Evolutionary conservation across 2,329 filamentous ascomycete genomes (phyloP), one percentile per base, ranked within the genome.

Genomic region (Fusarium paranaense): DNA sequence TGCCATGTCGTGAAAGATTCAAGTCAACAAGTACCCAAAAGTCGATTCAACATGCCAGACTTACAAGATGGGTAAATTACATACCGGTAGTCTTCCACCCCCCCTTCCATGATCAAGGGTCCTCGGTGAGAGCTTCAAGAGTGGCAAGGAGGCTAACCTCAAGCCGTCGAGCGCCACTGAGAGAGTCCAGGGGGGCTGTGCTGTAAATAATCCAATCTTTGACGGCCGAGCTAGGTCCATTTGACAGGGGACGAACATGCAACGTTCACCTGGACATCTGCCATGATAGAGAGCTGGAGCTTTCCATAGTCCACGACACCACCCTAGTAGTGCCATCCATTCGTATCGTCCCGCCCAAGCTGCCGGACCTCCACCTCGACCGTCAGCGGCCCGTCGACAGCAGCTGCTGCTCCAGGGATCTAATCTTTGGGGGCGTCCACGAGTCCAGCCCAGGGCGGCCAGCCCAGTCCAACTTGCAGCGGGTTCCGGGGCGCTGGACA

Each of bases 401-500:
- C 47, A 54, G 35, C 32, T 6, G 32, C 30, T 14, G 40, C n/a
- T 58, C 42, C 65, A 70, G 54, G 59, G 59, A 65, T 60, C 30
- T 58, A 47, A 47, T 47, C 42, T 47, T 70, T 25, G 22, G 25
- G 45, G 22, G 22, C 45, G 66, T 66, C 61, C 38, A 62, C 62
- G 66, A 70, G 68, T 62, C 66, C 47, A 64, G 30, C 30, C 30
- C 30, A 8, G 27, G 27, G 27, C 27, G 30, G 30, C 66, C 47
- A 64, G 30, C 35, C 40, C 40, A 25, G 40, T 50, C 45, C 47
- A 30, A 7, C 47, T 52, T 30, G 57, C 64, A 56, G 57, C 35
- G 59, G 35, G 59, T 42, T 42, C 45, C 45, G 47, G 59, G 57
- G 50, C 61, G 57, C 60, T 69, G 71, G 47, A 59, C 60, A 69